These are phyloP conservation scores for Allium cepa DNA, from an alignment of 106 monocot species.

Conservation along the genomic window DNA sequence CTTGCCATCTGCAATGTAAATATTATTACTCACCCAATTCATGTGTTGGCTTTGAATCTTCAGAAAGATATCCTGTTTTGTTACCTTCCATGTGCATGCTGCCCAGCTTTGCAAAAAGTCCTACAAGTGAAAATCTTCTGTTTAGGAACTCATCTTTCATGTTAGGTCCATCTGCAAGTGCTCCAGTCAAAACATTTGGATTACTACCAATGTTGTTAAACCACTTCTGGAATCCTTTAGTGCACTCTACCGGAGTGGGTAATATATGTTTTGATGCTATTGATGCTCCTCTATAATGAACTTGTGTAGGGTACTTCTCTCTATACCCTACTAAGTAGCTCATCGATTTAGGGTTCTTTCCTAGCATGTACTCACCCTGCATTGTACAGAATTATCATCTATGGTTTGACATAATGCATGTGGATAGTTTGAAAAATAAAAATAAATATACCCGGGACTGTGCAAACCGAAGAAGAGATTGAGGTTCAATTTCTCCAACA, in stretches of 20 bases:
- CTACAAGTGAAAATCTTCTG: conserved; percentile 46
- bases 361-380: too few relatives aligned
- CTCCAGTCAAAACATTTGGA: conserved; percentile 32
- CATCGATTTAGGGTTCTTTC: too few relatives aligned
- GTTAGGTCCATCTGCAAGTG: conserved; percentile 83
- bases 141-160: conserved; percentile 52
- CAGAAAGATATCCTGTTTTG: conserved; percentile 12
- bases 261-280: too few relatives aligned
- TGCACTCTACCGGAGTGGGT: too few relatives aligned
- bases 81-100: background rate
- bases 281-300: too few relatives aligned
- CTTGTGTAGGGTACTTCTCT: too few relatives aligned
- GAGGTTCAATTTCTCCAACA: conserved; percentile 38
- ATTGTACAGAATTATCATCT: too few relatives aligned
- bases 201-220: too few relatives aligned
- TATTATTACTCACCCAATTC: conserved; percentile 1
- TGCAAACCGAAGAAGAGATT: conserved; percentile 40
- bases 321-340: too few relatives aligned
- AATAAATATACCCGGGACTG: conserved; percentile 36
- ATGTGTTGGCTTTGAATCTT: conserved; percentile 6
- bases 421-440: too few relatives aligned
- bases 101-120: conserved; percentile 59
- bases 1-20: background rate
- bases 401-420: too few relatives aligned
- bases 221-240: too few relatives aligned